A percentile compares a stretch with the other conserved stretches of the same genome.
phyloP scores from a whole-genome alignment of 768 basidiomycete species.

The Daedaleopsis nitida region DNA sequence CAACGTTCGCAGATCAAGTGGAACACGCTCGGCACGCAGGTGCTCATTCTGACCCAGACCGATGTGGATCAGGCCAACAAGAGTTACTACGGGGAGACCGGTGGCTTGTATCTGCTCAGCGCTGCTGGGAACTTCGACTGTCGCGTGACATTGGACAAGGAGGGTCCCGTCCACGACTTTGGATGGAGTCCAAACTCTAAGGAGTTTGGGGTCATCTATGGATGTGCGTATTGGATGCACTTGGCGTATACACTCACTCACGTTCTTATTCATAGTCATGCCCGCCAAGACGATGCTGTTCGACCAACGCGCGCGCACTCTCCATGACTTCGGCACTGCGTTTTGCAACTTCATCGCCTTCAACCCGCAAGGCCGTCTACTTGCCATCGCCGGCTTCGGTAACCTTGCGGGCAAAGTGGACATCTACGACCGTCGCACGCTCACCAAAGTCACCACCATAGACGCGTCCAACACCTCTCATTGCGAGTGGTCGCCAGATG shows the following conservation, averaged over 20 bases:
- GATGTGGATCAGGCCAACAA: constrained; percentile 97
- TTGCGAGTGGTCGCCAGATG: constrained; percentile 96
- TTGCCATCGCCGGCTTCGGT: constrained; percentile 93
- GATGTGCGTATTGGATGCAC: constrained; percentile 92
- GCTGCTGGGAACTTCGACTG: constrained; percentile 94
- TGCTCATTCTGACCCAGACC: constrained; percentile 89
- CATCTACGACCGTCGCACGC: constrained; percentile 84
- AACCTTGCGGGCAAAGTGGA: constrained; percentile 95
- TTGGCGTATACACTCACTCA: constrained; percentile 33
- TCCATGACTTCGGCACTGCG: constrained; percentile 89
- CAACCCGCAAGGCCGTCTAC: constrained; percentile 89
- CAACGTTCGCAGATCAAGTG: constrained; percentile 94
- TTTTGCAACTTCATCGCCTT: constrained; percentile 93
- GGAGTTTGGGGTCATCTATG: constrained; percentile 96
- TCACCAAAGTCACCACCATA: constrained; percentile 75
- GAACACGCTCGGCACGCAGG: constrained; percentile 92
- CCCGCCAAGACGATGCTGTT: constrained; percentile 93
- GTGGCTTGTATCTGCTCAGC: constrained; percentile 83
- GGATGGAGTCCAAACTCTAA: constrained; percentile 95
- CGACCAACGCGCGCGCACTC: constrained; percentile 82
- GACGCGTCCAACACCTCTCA: constrained; percentile 92
- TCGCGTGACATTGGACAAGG: constrained; percentile 87
- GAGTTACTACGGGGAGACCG: constrained; percentile 98
- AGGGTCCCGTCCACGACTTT: constrained; percentile 97
- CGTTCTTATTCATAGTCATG: constrained; percentile 62